Evolutionary conservation across 352 stramenopile species (phyloP).

Genomic region (Globisporangium heterothallicum): DNA sequence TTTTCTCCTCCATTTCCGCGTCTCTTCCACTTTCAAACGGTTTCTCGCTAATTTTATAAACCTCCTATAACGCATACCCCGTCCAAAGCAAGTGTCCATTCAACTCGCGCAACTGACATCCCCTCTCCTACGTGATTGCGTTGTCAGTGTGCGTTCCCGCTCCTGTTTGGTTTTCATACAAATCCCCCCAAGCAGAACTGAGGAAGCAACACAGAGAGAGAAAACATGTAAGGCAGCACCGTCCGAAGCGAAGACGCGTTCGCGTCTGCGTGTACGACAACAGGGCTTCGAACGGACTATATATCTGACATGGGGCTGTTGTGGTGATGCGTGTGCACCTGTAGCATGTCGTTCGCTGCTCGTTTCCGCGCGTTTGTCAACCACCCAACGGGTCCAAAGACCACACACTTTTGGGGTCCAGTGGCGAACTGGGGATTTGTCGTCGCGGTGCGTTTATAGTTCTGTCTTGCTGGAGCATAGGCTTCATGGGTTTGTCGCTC

Average conservation of each 20-base stretch:
- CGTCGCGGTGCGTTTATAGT: conserved; percentile 53
- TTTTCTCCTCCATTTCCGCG: too few relatives aligned
- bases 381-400: conserved; percentile 79
- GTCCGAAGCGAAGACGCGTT: too few relatives aligned
- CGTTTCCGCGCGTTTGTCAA: conserved; percentile 70
- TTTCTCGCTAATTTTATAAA: not conserved
- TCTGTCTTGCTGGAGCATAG: not conserved
- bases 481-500: too few relatives aligned
- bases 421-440: conserved; percentile 89
- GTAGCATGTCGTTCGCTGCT: conserved; percentile 23
- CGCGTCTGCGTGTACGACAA: too few relatives aligned
- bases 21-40: too few relatives aligned
- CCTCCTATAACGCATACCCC: not conserved
- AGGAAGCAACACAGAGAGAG: too few relatives aligned
- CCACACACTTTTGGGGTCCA: conserved; percentile 85
- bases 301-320: too few relatives aligned
- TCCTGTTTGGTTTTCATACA: not conserved
- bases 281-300: too few relatives aligned
- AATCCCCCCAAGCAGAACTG: not conserved
- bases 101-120: not conserved
- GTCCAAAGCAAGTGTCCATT: not conserved
- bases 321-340: not conserved
- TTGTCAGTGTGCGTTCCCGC: too few relatives aligned
- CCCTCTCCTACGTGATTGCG: not conserved
- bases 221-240: too few relatives aligned